Base-by-base conservation (phyloP, 2,329 filamentous ascomycete genomes). In the Gyromitra esculenta region DNA sequence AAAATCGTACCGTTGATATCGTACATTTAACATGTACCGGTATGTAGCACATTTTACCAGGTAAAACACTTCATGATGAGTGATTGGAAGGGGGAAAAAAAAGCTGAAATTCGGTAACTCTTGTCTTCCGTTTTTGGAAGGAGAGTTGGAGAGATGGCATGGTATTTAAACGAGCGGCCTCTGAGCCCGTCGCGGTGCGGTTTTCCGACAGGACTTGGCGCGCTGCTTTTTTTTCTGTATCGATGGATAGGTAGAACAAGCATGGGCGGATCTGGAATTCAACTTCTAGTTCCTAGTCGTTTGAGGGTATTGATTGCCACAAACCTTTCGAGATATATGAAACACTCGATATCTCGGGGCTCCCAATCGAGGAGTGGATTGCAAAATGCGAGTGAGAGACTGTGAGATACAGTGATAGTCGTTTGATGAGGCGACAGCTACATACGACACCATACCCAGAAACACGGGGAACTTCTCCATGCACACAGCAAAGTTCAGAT, bases 141-240 rank as follows among this genome's bases (percentile, higher is more conserved):
- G 60, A 59, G 50, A 43, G 31, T 52, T 1, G 48, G 18, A 52
- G 48, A 57, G 15, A 37, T 43, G 52, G 9, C 52, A 48, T 50
- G 48, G 57, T 56, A 48, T 75, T 75, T 65, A 60, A 25, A 60
- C 54, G 25, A 69, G 39, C 37, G 39, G 37, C 56, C 37, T 68
- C 52, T 35, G 8, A 9, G n/a, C 45, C 43, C 11, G 31, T 25
- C 64, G 37, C 56, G 56, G 63, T 56, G 63, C 43, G 39, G 63
- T 52, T 67, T 67, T 43, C 71, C 63, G 60, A 41, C n/a, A 25
- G 52, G 21, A n/a, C 64, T 67, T 67, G 64, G 64, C 50, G 48
- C n/a, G 31, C 21, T n/a, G 41, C 43, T 18, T 45, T 50, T 31
- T 31, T 31, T 31, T 31, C 1, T 35, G n/a, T 13, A 18, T 66